Evolutionary conservation across 495 filamentous ascomycete genomes (phyloP).

Genomic region (Jackrogersella multiformis): DNA sequence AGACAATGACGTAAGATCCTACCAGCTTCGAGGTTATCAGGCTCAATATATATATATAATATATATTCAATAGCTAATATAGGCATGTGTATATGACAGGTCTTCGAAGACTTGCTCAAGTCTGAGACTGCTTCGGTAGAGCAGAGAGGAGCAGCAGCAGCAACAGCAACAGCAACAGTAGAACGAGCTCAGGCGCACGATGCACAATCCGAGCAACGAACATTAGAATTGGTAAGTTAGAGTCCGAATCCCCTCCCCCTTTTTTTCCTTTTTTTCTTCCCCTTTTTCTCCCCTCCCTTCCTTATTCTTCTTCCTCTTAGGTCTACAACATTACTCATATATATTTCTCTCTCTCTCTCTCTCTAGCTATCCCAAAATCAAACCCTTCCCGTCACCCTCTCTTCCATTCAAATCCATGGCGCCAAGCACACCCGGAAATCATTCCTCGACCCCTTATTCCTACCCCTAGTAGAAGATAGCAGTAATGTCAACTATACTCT

Average conservation of each 20-base stretch:
- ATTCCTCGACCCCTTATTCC: slow-evolving; percentile 82
- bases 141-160: slow-evolving; percentile 20
- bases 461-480: slow-evolving; percentile 76
- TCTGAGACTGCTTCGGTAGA: slow-evolving; percentile 39
- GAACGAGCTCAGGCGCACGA: slow-evolving; percentile 35
- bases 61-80: slow-evolving; percentile 18
- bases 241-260: too few relatives aligned
- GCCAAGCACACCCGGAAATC: slow-evolving; percentile 77
- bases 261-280: background rate
- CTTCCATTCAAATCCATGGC: slow-evolving; percentile 79
- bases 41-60: too few relatives aligned
- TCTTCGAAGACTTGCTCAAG: slow-evolving; percentile 44
- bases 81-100: slow-evolving; percentile 16
- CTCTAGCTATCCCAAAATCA: slow-evolving; percentile 74
- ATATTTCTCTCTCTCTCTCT: too few relatives aligned
- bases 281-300: background rate
- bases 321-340: background rate
- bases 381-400: slow-evolving; percentile 77
- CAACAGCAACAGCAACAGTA: slow-evolving; percentile 9
- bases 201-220: slow-evolving; percentile 37
- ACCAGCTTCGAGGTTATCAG: background rate
- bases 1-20: slow-evolving; percentile 38
- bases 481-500: slow-evolving; percentile 75
- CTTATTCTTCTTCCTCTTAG: slow-evolving; percentile 6
- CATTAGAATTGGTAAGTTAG: slow-evolving; percentile 42